A percentile compares a stretch with the other conserved stretches of the same genome.
phyloP scores from a whole-genome alignment of 192 early-diverging fungal genomes.

The Coemansia sp. region DNA sequence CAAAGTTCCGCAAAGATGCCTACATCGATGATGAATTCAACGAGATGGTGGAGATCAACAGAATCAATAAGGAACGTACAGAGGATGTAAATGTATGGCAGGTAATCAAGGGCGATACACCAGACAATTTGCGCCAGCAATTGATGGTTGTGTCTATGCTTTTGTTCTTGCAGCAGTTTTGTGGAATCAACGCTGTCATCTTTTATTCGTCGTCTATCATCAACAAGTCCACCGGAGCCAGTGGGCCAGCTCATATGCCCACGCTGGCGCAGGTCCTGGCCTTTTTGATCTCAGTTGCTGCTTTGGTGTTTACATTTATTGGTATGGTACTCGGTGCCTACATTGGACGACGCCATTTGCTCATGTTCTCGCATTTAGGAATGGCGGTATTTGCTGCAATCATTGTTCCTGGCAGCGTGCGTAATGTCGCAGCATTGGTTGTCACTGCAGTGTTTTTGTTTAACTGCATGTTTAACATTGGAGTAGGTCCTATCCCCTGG shows the following conservation, averaged over 20 bases:
- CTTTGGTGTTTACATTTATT: conserved; percentile 41
- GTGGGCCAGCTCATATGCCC: conserved; percentile 31
- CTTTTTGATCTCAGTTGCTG: conserved; percentile 46
- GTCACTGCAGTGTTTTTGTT: conserved; percentile 65
- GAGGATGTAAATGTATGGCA: conserved; percentile 45
- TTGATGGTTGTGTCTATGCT: conserved; percentile 61
- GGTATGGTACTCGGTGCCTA: conserved; percentile 59
- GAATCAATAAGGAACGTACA: conserved; percentile 35
- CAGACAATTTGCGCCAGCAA: conserved; percentile 56
- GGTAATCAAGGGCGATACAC: conserved; percentile 52
- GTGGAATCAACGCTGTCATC: conserved; percentile 82
- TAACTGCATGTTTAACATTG: conserved; percentile 73
- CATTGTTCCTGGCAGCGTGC: conserved; percentile 58
- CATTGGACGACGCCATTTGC: conserved; percentile 65
- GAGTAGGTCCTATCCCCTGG: conserved; percentile 82
- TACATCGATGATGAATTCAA: conserved; percentile 61
- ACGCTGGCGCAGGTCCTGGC: conserved; percentile 45
- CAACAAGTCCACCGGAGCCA: conserved; percentile 41
- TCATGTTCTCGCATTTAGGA: conserved; percentile 61
- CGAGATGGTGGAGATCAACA: conserved; percentile 56
- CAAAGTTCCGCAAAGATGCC: conserved; percentile 49
- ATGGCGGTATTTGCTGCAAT: conserved; percentile 60
- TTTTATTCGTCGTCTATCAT: conserved; percentile 83
- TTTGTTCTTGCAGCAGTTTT: conserved; percentile 77
- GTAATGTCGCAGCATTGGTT: conserved; percentile 50